A percentile compares a stretch with the other conserved stretches of the same genome.
phyloP scores from a whole-genome alignment of 2,329 filamentous ascomycete genomes.

The Didymella pinodella region DNA sequence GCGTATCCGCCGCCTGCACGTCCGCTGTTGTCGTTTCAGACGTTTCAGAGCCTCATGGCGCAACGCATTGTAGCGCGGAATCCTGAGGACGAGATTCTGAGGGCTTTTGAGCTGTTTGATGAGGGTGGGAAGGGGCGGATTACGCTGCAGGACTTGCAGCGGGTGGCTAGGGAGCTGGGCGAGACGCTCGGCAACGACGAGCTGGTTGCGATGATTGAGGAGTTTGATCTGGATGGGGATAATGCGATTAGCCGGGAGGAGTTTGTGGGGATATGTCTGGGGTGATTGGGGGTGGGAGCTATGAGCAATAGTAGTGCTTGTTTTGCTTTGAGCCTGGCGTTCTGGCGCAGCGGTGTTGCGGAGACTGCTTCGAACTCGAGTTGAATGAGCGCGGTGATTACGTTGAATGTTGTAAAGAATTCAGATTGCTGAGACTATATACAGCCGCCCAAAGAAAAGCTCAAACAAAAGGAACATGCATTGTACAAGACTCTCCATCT shows the following conservation, averaged over 20 bases:
- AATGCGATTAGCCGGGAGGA: slow-evolving; percentile 73
- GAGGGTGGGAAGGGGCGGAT: slow-evolving; percentile 91
- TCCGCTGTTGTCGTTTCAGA: slow-evolving; percentile 74
- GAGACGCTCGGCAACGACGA: slow-evolving; percentile 94
- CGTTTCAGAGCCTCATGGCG: slow-evolving; percentile 78
- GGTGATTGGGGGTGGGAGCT: slow-evolving; percentile 23
- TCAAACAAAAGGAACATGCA: slow-evolving; percentile 42
- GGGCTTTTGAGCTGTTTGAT: slow-evolving; percentile 94
- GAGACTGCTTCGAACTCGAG: not conserved
- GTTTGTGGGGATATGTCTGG: slow-evolving; percentile 72
- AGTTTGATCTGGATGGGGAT: slow-evolving; percentile 94
- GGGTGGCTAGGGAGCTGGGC: slow-evolving; percentile 88
- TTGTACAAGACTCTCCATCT: slow-evolving; percentile 37
- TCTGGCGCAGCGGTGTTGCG: slow-evolving; percentile 3
- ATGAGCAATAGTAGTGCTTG: not conserved
- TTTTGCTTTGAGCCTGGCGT: slow-evolving; percentile 12
- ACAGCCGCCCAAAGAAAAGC: slow-evolving; percentile 40
- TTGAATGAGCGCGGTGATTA: no score
- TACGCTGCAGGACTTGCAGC: slow-evolving; percentile 83
- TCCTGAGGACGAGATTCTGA: slow-evolving; percentile 86
- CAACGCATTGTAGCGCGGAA: slow-evolving; percentile 82
- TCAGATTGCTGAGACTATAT: slow-evolving; percentile 46
- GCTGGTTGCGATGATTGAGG: slow-evolving; percentile 93
- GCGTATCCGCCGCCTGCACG: slow-evolving; percentile 52
- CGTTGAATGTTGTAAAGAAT: slow-evolving; percentile 13